Percentiles rank a stretch among this genome's conserved stretches.
phyloP scores from a whole-genome alignment of 2,329 filamentous ascomycete species.

The Nemania serpens region DNA sequence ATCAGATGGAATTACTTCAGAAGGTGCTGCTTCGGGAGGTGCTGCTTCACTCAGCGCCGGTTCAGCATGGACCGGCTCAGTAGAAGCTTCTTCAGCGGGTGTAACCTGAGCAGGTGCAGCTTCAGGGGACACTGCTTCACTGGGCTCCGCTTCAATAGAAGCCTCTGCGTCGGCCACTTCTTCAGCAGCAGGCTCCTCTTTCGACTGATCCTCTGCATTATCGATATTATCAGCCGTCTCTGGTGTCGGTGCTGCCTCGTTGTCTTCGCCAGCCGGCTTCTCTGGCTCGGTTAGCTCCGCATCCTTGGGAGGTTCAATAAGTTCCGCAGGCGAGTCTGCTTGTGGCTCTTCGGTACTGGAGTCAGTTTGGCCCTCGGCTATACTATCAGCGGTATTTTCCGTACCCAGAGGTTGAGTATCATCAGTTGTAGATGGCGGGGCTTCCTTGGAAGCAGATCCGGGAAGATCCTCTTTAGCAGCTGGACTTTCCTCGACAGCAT shows the following conservation, averaged over 20 bases:
- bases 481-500: neutral
- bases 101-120: neutral
- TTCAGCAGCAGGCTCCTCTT: slow-evolving; percentile 5
- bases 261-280: neutral
- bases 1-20: neutral
- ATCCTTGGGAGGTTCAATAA: neutral
- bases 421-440: neutral
- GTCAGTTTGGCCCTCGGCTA: slow-evolving; percentile 1
- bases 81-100: neutral
- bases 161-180: neutral
- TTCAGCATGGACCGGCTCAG: neutral
- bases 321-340: neutral
- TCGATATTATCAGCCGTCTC: neutral
- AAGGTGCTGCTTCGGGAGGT: neutral
- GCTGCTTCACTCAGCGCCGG: neutral
- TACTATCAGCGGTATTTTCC: slow-evolving; percentile 6
- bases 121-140: neutral
- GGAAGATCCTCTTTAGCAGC: neutral
- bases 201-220: neutral
- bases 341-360: slow-evolving; percentile 3
- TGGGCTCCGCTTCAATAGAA: slow-evolving; percentile 1
- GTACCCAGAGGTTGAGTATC: slow-evolving; percentile 2
- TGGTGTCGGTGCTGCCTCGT: neutral
- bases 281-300: neutral
- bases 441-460: slow-evolving; percentile 2